phyloP scores from a whole-genome alignment of 2,329 filamentous ascomycete genomes.

The Calonectria montana region DNA sequence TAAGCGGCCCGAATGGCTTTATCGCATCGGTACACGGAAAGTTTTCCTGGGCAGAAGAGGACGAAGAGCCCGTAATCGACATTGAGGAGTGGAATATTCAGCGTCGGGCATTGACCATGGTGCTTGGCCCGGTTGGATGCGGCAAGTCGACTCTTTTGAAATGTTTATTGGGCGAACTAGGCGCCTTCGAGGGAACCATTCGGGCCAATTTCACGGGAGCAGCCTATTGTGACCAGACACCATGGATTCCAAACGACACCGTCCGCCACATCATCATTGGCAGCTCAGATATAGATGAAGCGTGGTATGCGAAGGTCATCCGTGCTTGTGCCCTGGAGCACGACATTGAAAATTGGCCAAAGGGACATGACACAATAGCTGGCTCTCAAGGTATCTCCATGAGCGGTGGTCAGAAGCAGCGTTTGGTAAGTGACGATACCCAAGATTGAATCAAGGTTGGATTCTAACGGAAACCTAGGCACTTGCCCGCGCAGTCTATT shows the following conservation, averaged over 20 bases:
- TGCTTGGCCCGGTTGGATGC: conserved; percentile 56
- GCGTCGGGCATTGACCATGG: conserved; percentile 44
- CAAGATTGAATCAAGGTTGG: neutral
- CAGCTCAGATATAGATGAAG: conserved; percentile 36
- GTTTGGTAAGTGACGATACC: conserved; percentile 47
- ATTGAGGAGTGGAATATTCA: conserved; percentile 19
- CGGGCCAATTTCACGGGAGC: conserved; percentile 39
- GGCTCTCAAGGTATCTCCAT: conserved; percentile 55
- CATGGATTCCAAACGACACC: conserved; percentile 56
- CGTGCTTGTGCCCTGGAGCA: conserved; percentile 49
- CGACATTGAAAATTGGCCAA: conserved; percentile 47
- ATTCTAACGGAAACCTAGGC: conserved; percentile 38
- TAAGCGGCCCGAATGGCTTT: neutral
- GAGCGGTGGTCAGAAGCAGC: conserved; percentile 58
- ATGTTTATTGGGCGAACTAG: conserved; percentile 51
- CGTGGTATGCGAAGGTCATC: conserved; percentile 46
- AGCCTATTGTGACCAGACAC: conserved; percentile 56
- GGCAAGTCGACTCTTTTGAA: conserved; percentile 56
- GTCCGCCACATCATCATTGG: conserved; percentile 55
- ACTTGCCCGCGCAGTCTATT: conserved; percentile 60
- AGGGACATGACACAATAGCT: conserved; percentile 50
- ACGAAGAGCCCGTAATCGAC: conserved; percentile 1
- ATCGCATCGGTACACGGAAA: conserved; percentile 8
- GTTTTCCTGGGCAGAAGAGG: conserved; percentile 2
- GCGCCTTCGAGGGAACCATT: conserved; percentile 41